Evolutionary conservation across 2,329 filamentous ascomycete genomes (phyloP), one percentile per base, ranked within the genome.

Genomic region (Neonectria faginata): DNA sequence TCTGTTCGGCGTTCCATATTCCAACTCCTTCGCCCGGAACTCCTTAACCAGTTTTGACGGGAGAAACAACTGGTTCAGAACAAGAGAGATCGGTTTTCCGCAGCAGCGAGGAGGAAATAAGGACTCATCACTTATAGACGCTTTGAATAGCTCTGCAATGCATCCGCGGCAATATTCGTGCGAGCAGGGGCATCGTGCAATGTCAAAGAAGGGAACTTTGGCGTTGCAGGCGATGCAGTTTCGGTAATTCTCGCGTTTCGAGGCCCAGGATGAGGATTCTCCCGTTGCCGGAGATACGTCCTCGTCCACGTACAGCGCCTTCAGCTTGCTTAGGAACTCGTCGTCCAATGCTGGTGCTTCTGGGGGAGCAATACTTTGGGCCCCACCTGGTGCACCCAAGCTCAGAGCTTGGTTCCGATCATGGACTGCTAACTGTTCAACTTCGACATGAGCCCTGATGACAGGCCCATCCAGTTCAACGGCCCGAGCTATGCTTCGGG

Each of bases 21-120:
- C 87, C 0, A 83, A 11, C 31, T 79, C 78, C 68, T 85, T 88
- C 2, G 73, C 73, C 7, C 76, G 69, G 60, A 82, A 87, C 9
- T 72, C 48, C 0, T 73, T 65, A 0, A 79, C 58, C 0, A 86
- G 44, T 0, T 79, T 62, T 0, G 68, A 10, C 0, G 75, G 64
- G 0, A 89, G 72, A 55, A 83, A 77, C 1, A 69, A 51, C 0
- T 70, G 72, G 12, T 77, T 77, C 0, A 55, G 33, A 0, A 73
- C 71, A 2, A 84, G 48, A 0, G 79, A 70, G 2, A 89, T 83
- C 0, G 71, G 64, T 36, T 81, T 65, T 0, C 70, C 55, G 66
- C 86, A 88, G 72, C 86, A 89, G 5, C 79, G 75, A 0, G 86
- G 85, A 0, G 87, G 87, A 56, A 87, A 89, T 0, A 85, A 67